phyloP scores from a whole-genome alignment of 2,329 filamentous ascomycete species.

The Tolypocladium paradoxum region DNA sequence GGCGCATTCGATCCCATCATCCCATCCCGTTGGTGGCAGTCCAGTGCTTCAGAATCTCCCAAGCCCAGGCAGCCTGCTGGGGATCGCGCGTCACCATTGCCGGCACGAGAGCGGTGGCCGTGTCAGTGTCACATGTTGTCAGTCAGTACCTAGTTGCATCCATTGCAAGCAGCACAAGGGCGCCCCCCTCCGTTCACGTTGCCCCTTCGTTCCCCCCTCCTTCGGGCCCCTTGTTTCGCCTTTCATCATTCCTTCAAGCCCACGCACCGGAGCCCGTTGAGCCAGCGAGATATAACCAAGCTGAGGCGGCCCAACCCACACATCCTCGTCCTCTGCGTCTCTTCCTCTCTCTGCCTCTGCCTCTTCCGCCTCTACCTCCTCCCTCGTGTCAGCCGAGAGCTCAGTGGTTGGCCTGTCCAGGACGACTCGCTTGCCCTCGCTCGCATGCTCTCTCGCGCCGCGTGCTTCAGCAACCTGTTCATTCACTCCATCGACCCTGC shows the following conservation, averaged over 20 bases:
- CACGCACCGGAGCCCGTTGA: neutral
- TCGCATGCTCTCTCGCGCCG: too few relatives aligned
- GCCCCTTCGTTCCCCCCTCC: slow-evolving; percentile 1
- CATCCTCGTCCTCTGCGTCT: neutral
- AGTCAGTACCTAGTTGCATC: neutral
- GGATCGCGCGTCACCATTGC: neutral
- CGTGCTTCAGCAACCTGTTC: neutral
- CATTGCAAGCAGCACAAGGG: neutral
- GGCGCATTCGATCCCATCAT: slow-evolving; percentile 1
- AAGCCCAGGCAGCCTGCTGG: slow-evolving; percentile 2
- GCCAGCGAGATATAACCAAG: neutral
- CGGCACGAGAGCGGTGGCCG: neutral
- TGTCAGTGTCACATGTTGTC: neutral
- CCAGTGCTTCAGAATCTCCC: slow-evolving; percentile 9
- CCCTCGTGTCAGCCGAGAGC: neutral
- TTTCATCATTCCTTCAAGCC: slow-evolving; percentile 1
- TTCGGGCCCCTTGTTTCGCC: neutral
- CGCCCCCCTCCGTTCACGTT: neutral
- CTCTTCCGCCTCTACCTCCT: neutral
- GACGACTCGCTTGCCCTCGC: neutral
- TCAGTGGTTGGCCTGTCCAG: too few relatives aligned
- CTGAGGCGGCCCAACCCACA: neutral
- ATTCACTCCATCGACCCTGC: neutral
- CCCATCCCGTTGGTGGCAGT: slow-evolving; percentile 7
- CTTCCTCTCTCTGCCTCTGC: neutral